Percentiles rank a stretch among this genome's conserved stretches.
These are phyloP conservation scores for Penicillium fuscoglaucum DNA, from an alignment of 2,329 filamentous ascomycete species.

Conservation along the genomic window DNA sequence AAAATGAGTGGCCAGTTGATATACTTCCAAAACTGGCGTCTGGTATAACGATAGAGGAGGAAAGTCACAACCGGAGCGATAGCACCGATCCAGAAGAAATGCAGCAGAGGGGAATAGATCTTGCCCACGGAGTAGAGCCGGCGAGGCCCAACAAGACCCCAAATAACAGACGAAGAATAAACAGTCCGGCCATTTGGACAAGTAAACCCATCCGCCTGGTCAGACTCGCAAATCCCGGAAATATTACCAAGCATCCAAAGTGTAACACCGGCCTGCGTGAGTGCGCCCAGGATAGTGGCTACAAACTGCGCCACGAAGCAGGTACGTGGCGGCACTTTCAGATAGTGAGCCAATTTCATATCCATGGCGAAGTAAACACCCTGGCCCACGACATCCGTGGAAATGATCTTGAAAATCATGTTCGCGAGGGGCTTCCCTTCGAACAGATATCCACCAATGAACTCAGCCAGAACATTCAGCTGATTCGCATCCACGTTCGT, in stretches of 20 bases:
- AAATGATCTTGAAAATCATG: constrained; percentile 49
- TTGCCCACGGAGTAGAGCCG: constrained; percentile 50
- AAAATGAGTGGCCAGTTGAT: constrained; percentile 37
- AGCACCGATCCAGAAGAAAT: constrained; percentile 55
- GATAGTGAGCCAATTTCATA: constrained; percentile 54
- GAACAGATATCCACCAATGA: constrained; percentile 49
- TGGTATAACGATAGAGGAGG: constrained; percentile 29
- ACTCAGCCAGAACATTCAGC: constrained; percentile 47
- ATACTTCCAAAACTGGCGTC: constrained; percentile 38
- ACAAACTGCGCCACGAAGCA: constrained; percentile 52
- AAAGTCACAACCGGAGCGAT: constrained; percentile 24
- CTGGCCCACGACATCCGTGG: constrained; percentile 47
- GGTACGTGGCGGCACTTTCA: constrained; percentile 52
- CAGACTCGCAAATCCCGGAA: constrained; percentile 42
- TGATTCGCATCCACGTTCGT: constrained; percentile 49
- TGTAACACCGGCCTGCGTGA: constrained; percentile 45
- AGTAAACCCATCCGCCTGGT: constrained; percentile 49
- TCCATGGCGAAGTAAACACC: constrained; percentile 51
- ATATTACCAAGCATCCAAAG: constrained; percentile 45
- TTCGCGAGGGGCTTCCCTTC: constrained; percentile 47
- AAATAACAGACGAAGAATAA: constrained; percentile 52
- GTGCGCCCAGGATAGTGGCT: constrained; percentile 50
- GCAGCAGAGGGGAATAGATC: constrained; percentile 51
- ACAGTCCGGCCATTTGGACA: constrained; percentile 54
- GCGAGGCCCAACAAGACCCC: constrained; percentile 54